phyloP scores from a whole-genome alignment of 2,329 filamentous ascomycete species.

The Fusarium musae region DNA sequence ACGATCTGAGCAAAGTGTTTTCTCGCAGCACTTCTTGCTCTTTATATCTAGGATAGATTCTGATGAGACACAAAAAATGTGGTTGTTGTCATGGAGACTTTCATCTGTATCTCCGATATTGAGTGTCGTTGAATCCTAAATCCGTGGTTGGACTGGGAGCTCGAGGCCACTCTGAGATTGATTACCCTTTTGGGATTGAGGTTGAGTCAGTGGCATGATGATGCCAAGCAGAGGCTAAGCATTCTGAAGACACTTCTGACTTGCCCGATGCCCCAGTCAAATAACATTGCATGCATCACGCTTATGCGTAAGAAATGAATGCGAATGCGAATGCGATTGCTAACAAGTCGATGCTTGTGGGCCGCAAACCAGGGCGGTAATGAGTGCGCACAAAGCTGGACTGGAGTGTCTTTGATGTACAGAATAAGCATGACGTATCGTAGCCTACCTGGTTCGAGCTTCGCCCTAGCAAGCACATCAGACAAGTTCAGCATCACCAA shows the following conservation, averaged over 20 bases:
- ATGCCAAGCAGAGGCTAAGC: neutral
- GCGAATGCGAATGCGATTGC: neutral
- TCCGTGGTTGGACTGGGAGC: conserved; percentile 26
- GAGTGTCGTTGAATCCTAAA: conserved; percentile 12
- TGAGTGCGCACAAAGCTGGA: neutral
- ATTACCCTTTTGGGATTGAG: conserved; percentile 23
- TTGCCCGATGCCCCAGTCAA: neutral
- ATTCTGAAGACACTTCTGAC: neutral
- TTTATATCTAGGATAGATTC: neutral
- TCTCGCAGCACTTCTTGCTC: neutral
- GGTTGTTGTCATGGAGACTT: neutral
- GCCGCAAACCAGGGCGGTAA: neutral
- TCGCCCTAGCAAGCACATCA: conserved; percentile 48
- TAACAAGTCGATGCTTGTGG: neutral
- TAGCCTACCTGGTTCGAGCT: neutral
- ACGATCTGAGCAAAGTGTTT: neutral
- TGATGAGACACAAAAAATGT: neutral
- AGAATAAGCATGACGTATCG: neutral
- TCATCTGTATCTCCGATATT: conserved; percentile 10
- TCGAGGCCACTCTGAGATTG: conserved; percentile 29
- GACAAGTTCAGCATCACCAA: conserved; percentile 67
- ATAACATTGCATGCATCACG: neutral
- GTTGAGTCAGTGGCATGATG: neutral
- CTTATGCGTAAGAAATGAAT: neutral
- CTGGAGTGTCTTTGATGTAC: neutral